A percentile compares a stretch with the other conserved stretches of the same genome.
These are phyloP conservation scores for Solanum paucissectum DNA, from an alignment of 257 asterid genomes.

Conservation along the genomic window DNA sequence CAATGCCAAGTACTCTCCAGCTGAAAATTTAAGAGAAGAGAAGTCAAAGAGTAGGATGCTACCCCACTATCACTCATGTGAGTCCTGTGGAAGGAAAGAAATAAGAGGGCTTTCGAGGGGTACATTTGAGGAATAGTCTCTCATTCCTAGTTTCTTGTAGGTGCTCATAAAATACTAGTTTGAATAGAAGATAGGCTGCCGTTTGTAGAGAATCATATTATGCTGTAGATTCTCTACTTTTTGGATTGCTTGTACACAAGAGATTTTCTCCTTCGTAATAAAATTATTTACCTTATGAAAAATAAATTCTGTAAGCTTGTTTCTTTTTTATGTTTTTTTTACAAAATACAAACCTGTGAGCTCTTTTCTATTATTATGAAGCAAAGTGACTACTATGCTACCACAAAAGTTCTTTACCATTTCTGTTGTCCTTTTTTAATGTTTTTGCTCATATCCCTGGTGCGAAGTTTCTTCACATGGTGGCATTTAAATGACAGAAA, in stretches of 20 bases:
- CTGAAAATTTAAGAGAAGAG: neutral
- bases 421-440: neutral
- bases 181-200: neutral
- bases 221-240: neutral
- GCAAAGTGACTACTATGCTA: neutral
- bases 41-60: neutral
- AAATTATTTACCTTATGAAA: neutral
- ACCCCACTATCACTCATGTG: neutral
- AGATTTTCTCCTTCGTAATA: neutral
- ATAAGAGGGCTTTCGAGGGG: neutral
- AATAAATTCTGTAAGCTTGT: neutral
- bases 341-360: neutral
- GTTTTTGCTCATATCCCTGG: neutral
- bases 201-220: neutral
- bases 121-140: neutral
- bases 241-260: neutral
- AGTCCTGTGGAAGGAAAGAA: neutral
- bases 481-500: neutral
- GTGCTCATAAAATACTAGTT: neutral
- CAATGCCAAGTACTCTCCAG: neutral
- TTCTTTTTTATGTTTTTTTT: neutral
- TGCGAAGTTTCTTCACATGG: neutral
- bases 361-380: neutral
- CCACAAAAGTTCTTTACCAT: neutral
- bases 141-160: neutral